phyloP scores from a whole-genome alignment of 2,329 filamentous ascomycete genomes.

The Fusarium ramigenum region DNA sequence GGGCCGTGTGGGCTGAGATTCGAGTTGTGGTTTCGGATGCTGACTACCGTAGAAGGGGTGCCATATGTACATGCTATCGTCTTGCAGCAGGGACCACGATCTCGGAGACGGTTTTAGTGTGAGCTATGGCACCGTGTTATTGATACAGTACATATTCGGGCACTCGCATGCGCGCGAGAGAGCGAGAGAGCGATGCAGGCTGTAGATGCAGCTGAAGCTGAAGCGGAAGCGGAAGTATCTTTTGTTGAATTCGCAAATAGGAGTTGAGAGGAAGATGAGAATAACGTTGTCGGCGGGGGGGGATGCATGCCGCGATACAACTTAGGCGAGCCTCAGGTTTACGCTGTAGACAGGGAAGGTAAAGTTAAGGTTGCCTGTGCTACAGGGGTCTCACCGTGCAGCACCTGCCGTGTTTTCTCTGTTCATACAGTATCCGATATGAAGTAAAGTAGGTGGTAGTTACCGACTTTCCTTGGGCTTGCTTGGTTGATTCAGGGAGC shows the following conservation, averaged over 20 bases:
- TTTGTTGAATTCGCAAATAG: slow-evolving; percentile 25
- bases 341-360: slow-evolving; percentile 10
- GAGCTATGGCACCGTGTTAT: slow-evolving; percentile 11
- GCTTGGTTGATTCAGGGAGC: background rate
- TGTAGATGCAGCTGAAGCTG: slow-evolving; percentile 9
- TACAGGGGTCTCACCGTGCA: slow-evolving; percentile 23
- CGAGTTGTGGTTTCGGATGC: slow-evolving; percentile 39
- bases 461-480: background rate
- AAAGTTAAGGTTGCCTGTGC: slow-evolving; percentile 24
- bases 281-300: slow-evolving; percentile 19
- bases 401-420: background rate
- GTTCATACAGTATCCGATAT: background rate
- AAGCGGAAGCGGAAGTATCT: slow-evolving; percentile 14
- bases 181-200: background rate
- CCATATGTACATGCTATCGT: background rate
- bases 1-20: slow-evolving; percentile 44
- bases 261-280: slow-evolving; percentile 21
- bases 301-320: slow-evolving; percentile 26
- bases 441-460: background rate
- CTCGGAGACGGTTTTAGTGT: slow-evolving; percentile 12
- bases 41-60: slow-evolving; percentile 35
- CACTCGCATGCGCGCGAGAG: background rate
- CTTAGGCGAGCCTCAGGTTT: slow-evolving; percentile 36
- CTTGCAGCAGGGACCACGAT: slow-evolving; percentile 17
- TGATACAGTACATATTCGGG: background rate